Conservation (phyloP, 2,329 filamentous ascomycete genomes). For the Penicillium sp. region DNA sequence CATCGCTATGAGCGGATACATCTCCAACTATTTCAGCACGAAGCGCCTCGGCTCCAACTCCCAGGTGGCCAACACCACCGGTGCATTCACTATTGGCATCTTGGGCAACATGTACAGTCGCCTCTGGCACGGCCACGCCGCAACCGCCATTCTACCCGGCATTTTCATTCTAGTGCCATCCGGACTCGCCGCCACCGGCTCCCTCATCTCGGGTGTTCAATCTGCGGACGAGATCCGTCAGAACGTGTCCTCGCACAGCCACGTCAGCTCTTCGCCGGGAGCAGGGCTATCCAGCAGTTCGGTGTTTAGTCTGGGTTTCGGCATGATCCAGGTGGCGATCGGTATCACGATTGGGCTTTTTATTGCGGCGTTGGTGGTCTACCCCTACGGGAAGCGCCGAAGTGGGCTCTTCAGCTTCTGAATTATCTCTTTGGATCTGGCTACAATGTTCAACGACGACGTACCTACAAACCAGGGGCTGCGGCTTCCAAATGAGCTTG, state of each 20-base stretch:
- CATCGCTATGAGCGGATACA: constrained; percentile 70
- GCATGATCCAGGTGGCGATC: constrained; percentile 44
- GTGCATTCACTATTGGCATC: constrained; percentile 71
- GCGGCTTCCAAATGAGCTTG: background rate
- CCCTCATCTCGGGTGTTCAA: constrained; percentile 55
- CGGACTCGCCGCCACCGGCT: constrained; percentile 57
- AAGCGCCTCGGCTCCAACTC: constrained; percentile 65
- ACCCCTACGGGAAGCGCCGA: constrained; percentile 42
- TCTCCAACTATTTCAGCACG: constrained; percentile 49
- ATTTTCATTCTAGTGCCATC: constrained; percentile 70
- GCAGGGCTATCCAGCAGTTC: constrained; percentile 19
- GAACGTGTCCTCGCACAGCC: constrained; percentile 18
- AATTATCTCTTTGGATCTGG: background rate
- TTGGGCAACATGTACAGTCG: constrained; percentile 76
- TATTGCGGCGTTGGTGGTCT: constrained; percentile 41
- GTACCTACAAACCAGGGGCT: background rate
- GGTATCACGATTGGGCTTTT: constrained; percentile 45
- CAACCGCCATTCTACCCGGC: constrained; percentile 78
- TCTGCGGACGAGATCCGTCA: constrained; percentile 54
- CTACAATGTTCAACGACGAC: background rate
- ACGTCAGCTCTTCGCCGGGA: constrained; percentile 11
- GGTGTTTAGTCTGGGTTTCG: constrained; percentile 38
- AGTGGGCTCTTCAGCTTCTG: constrained; percentile 43
- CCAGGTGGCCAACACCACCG: constrained; percentile 73
- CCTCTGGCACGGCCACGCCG: constrained; percentile 70